Evolutionary conservation across 352 stramenopile genomes (phyloP).

Genomic region (Pythium aristosporum): DNA sequence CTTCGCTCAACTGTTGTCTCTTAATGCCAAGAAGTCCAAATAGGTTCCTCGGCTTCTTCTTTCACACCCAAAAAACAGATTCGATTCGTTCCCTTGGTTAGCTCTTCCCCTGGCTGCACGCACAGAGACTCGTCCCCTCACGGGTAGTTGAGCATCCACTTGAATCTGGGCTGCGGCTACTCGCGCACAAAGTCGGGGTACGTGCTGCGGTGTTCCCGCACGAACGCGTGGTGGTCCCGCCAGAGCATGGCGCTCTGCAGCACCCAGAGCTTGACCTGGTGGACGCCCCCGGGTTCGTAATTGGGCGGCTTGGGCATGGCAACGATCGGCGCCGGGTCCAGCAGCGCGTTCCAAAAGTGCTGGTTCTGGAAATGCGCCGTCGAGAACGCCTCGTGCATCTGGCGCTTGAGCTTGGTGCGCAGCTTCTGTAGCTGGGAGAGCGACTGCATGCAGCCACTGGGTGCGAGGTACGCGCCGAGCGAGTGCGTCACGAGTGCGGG

Average conservation of each 20-base stretch:
- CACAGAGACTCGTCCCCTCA: too few species aligned
- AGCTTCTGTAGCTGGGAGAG: neutral
- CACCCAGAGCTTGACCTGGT: constrained; percentile 4
- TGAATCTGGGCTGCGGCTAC: neutral
- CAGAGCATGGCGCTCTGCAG: constrained; percentile 3
- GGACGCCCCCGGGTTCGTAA: neutral
- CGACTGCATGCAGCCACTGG: too few species aligned
- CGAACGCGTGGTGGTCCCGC: neutral
- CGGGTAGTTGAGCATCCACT: constrained; percentile 1
- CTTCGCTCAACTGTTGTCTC: too few species aligned
- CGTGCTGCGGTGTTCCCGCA: neutral
- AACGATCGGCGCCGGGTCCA: constrained; percentile 1
- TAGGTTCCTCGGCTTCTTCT: too few species aligned
- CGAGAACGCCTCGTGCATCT: neutral
- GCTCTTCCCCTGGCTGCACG: too few species aligned
- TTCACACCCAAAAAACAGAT: too few species aligned
- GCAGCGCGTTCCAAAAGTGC: constrained; percentile 4
- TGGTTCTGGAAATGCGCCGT: constrained; percentile 6
- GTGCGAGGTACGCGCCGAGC: neutral
- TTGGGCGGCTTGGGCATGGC: neutral
- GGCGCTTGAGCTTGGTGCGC: neutral
- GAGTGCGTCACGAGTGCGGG: neutral
- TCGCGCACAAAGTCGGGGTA: neutral
- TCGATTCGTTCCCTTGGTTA: too few species aligned
- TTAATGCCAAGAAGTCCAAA: too few species aligned